Evolutionary conservation across 495 filamentous ascomycete genomes (phyloP).

Genomic region (Aspergillus funiculosus): DNA sequence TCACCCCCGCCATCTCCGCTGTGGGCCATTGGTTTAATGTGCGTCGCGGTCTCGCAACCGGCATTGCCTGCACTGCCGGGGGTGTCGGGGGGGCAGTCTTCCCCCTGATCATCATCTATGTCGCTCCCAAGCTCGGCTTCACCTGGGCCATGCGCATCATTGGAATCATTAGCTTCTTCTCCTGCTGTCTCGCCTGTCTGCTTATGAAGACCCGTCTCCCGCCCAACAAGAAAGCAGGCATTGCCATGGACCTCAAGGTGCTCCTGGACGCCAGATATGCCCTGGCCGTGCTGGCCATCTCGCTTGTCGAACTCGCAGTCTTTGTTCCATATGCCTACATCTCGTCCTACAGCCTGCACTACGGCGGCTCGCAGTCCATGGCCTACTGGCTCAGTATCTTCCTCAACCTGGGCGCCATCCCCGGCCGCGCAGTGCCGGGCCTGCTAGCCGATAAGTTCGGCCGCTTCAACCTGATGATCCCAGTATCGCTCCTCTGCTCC

Average conservation of each 20-base stretch:
- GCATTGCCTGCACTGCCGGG: conserved; percentile 64
- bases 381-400: conserved; percentile 53
- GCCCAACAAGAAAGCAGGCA: conserved; percentile 12
- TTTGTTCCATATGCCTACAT: conserved; percentile 71
- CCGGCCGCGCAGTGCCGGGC: conserved; percentile 49
- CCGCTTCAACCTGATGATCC: conserved; percentile 61
- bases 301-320: conserved; percentile 66
- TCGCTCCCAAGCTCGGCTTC: conserved; percentile 60
- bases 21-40: conserved; percentile 65
- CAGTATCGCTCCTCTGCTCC: conserved; percentile 45
- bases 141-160: conserved; percentile 67
- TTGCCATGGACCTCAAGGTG: conserved; percentile 23
- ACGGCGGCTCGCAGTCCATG: conserved; percentile 23
- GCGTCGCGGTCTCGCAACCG: conserved; percentile 64
- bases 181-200: conserved; percentile 34
- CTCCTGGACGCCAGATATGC: conserved; percentile 33
- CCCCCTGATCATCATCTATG: conserved; percentile 59
- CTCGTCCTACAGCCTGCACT: conserved; percentile 50
- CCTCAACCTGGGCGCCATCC: conserved; percentile 42
- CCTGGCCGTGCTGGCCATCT: conserved; percentile 54
- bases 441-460: conserved; percentile 62
- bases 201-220: conserved; percentile 24
- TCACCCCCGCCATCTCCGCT: conserved; percentile 56
- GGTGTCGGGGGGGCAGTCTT: conserved; percentile 68
- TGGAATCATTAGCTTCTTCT: conserved; percentile 61